Conservation (phyloP, 306 rosid species). For the Trifolium pratense region DNA sequence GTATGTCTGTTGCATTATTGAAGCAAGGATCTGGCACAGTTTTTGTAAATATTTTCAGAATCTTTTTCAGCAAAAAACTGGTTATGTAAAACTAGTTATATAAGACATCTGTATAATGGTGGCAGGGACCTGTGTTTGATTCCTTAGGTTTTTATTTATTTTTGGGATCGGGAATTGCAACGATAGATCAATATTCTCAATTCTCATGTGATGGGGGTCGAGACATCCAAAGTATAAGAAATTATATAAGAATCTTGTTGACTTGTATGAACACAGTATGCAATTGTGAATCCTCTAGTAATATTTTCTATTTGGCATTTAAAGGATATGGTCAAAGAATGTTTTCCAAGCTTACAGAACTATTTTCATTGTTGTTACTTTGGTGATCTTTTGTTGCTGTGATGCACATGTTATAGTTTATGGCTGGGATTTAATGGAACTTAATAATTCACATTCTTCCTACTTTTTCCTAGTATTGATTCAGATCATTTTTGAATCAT, state of each 20-base stretch:
- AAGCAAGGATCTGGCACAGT: conserved; percentile 6
- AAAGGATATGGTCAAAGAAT: conserved; percentile 5
- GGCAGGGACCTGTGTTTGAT: conserved; percentile 11
- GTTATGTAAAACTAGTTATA: not conserved
- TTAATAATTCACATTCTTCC: not conserved
- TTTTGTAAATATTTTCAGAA: conserved; percentile 2
- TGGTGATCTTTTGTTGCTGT: not conserved
- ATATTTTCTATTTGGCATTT: conserved; percentile 21
- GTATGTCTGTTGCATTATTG: conserved; percentile 2
- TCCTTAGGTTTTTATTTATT: conserved; percentile 2
- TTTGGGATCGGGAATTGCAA: conserved; percentile 12
- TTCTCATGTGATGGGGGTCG: not conserved
- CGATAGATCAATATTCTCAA: conserved; percentile 20
- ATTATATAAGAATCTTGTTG: conserved; percentile 17
- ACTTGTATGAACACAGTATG: not conserved
- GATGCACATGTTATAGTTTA: not conserved
- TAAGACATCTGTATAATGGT: not conserved
- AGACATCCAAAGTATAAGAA: not conserved
- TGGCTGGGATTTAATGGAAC: not conserved
- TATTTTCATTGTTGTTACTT: conserved; percentile 8
- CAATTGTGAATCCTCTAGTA: not conserved
- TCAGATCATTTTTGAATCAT: not conserved
- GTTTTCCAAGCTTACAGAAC: not conserved
- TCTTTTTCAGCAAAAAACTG: not conserved
- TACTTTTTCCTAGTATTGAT: conserved; percentile 1